Base-by-base conservation (phyloP, 345 rosid species). In the Trapa bicornis region DNA sequence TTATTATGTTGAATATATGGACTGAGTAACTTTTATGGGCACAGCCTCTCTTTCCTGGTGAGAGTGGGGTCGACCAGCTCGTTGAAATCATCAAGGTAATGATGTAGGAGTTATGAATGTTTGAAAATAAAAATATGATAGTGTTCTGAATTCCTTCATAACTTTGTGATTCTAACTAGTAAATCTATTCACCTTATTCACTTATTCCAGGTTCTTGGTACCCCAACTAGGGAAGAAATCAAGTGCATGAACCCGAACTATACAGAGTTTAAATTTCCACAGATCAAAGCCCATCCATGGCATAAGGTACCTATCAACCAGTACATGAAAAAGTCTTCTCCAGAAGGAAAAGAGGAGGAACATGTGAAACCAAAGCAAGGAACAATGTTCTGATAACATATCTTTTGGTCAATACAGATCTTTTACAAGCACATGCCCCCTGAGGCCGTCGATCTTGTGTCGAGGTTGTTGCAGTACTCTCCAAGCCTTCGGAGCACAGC, bases 231-330 rank as follows among this genome's bases (percentile, higher is more conserved):
- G 70, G 97, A 94, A 79, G 99, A 94, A 82, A 91, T 91, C 66
- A 94, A 91, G 77, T 94, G 97, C 83, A 94, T 94, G 99, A 94
- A 94, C 67, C 99, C 99, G 6, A 94, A 94, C 78, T 91, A 94
- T 74, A 91, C 92, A 0, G 99, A 94, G 76, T 94, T 86, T 80
- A 94, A 91, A 64, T 94, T 94, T 75, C 97, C 99, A 63, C 99
- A 93, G 81, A 93, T 93, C 65, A 93, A 93, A 81, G 96, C 98
- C 58, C 98, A 93, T 77, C 98, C 98, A 17, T 91, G 97, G 99
- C 99, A 94, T 80, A 94, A 94, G 96, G 99, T 91, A 78, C 22
- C 6, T 1, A 16, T 22, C 29, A 22, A 22, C 0, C n/a, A 15
- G 22, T 50, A 50, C 17, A 4, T 3, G 4, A 16, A 50, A 14